Base-by-base conservation (phyloP, 148 eudicot species). In the Cornus kousa region DNA sequence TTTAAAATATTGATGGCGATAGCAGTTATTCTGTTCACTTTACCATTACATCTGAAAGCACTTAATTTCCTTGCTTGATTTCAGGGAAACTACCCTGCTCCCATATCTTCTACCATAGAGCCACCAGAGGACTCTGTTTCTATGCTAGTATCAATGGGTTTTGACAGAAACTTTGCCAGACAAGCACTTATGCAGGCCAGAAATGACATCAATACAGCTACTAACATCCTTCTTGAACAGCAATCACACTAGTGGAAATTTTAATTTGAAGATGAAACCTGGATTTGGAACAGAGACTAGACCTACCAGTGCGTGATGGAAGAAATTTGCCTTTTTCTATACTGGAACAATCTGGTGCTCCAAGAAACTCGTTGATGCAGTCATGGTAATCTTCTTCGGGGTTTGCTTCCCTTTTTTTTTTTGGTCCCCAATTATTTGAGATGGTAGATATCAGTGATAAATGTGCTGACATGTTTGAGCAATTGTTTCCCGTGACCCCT, bases 181-280 rank as follows among this genome's bases (percentile, higher is more conserved):
- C 97, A 93, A 78, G 99, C 99, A 3, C 97, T 95, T 60, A 74
- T 88, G 19, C 97, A 86, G 43, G 94, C 98, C 68, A 85, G 97
- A 85, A 95, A 93, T 31, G 98, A 93, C 85, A 32, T 96, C 72
- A 96, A 90, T 75, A 87, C 88, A 22, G 99, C 97, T 73, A 93
- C 99, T 28, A 96, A 92, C 81, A 92, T 96, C 78, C 99, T 96
- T 80, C 92, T 96, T 23, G 98, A 93, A 86, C 88, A 95, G 67
- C 94, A 91, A 71, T 84, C 89, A 35, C 97, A 88, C 72, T 92
- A 91, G 69, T 35, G 20, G 16, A 72, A 6, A 22, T 67, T 67
- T 28, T 16, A 5, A 9, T 28, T 67, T 24, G 24, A 28, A 67
- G 37, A n/a, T 57, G 66, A n/a, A 62, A 71, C 7, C 31, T 22